Evolutionary conservation across 768 basidiomycete genomes (phyloP), one percentile per base, ranked within the genome.

Genomic region (Boletus tomentosulus): DNA sequence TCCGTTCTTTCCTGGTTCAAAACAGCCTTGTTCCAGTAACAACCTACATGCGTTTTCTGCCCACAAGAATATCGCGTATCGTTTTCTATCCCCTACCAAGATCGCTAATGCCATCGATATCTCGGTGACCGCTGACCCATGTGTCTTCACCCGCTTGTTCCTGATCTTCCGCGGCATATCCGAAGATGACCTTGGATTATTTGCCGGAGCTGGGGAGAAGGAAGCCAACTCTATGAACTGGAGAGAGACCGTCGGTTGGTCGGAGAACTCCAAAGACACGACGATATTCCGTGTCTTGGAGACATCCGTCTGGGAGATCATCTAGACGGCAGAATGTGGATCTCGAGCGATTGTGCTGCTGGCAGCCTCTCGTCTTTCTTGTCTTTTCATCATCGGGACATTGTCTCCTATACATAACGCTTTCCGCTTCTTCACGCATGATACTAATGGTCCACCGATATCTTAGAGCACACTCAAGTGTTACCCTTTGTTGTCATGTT

Each of bases 31-130:
- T 42, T 47, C 30, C 58, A 92, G 89, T 67, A 84, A 87, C 69
- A 89, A 92, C 69, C 76, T 92, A 58, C 75, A 85, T 27, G 73
- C 83, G 12, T 92, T 92, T 68, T 74, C 85, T 10, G 74, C 76
- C 15, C 89, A 93, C 72, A 88, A 85, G 66, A 92, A 93, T 69
- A 89, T 93, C 57, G 91, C 90, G 19, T 93, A 92, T 66, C 85
- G 91, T n/a, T 92, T 93, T 70, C 78, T 93, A 57, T 80, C 84
- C 9, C 91, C 89, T 6, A 74, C 77, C 55, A 86, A 82, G 62
- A 87, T 93, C 42, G 87, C 89, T 6, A 83, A 88, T 3, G 91
- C 91, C n/a, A 81, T 93, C 53, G 91, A 93, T 65, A 88, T 93
- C 57, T 84, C 86, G 1, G 84, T 93, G n/a, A 87, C 88, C 1